Evolutionary conservation across 208 protist species (phyloP).

Genomic region (Acanthamoeba castellanii): DNA sequence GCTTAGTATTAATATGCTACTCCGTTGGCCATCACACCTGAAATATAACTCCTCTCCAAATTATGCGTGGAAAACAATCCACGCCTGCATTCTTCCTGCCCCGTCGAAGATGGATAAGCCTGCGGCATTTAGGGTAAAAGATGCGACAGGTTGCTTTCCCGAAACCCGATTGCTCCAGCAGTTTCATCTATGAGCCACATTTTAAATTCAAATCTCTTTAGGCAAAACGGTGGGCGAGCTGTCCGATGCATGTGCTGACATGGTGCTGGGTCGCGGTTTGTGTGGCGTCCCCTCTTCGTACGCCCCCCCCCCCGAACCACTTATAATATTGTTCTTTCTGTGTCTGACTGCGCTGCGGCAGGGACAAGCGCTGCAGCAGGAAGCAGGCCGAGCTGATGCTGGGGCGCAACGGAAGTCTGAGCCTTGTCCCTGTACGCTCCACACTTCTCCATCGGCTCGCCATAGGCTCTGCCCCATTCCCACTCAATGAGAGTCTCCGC

Average conservation of each 20-base stretch:
- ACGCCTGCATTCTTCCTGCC: no score
- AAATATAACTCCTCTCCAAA: no score
- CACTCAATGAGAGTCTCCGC: neutral
- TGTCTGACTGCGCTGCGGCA: neutral
- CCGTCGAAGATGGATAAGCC: no score
- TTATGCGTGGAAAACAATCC: no score
- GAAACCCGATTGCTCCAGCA: no score
- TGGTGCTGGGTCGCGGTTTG: neutral
- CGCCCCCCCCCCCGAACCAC: neutral
- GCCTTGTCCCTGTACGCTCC: neutral
- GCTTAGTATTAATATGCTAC: no score
- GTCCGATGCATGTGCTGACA: neutral
- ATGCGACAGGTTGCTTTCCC: no score
- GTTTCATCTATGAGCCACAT: no score
- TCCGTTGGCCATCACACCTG: no score
- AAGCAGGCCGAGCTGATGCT: neutral
- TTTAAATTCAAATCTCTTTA: neutral
- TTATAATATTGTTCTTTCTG: neutral
- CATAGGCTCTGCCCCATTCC: neutral
- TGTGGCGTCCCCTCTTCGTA: neutral
- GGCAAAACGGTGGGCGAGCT: neutral
- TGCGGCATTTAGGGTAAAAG: no score
- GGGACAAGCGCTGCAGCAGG: slow-evolving; percentile 19
- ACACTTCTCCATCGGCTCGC: neutral
- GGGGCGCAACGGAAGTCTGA: neutral